Conservation (phyloP, 2,329 filamentous ascomycete genomes). For the Endoconidiophora polonica region DNA sequence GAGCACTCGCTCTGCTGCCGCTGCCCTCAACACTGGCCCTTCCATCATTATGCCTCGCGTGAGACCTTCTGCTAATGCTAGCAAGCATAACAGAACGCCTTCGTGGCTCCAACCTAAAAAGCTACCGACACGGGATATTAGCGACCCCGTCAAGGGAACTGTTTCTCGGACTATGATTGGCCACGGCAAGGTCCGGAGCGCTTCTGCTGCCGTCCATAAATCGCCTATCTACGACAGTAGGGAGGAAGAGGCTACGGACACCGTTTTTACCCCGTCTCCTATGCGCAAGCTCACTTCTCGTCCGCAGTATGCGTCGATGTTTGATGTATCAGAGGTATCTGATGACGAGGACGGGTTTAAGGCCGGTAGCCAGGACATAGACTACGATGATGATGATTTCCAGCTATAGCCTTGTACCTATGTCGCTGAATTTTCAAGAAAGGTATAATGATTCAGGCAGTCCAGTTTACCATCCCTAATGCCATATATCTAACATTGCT, state of each 20-base stretch:
- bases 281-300: constrained; percentile 19
- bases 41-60: constrained; percentile 27
- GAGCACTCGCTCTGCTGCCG: constrained; percentile 7
- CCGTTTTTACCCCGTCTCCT: constrained; percentile 4
- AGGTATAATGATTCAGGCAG: neutral
- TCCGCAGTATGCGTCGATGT: constrained; percentile 41
- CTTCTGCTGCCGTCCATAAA: constrained; percentile 19
- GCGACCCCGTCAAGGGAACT: constrained; percentile 19
- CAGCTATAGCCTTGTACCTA: constrained; percentile 27
- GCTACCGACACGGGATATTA: constrained; percentile 4
- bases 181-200: constrained; percentile 59
- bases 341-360: constrained; percentile 20
- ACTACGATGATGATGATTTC: constrained; percentile 38
- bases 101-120: constrained; percentile 12
- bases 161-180: constrained; percentile 70
- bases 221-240: neutral
- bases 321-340: constrained; percentile 34
- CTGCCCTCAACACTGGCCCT: neutral
- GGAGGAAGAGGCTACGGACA: neutral
- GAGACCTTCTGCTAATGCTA: neutral
- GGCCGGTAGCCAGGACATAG: constrained; percentile 20
- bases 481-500: no score
- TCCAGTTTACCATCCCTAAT: neutral
- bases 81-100: constrained; percentile 4
- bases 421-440: neutral